These are phyloP conservation scores for Arthrobotrys entomopaga DNA, from an alignment of 2,329 filamentous ascomycete species.

Conservation along the genomic window DNA sequence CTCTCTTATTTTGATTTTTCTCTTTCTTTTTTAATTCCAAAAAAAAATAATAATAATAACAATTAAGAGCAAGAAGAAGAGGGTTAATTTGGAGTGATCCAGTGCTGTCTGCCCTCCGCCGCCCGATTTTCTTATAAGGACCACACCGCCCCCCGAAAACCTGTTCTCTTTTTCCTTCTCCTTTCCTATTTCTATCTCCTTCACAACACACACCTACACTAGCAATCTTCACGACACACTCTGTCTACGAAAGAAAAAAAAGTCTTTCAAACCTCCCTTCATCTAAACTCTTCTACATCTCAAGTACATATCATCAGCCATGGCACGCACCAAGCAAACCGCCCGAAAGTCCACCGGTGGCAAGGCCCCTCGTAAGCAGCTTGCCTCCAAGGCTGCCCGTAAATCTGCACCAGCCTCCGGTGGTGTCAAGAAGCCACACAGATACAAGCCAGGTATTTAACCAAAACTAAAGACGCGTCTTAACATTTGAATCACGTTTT, in stretches of 20 bases:
- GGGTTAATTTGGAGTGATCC: constrained; percentile 35
- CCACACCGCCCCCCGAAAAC: constrained; percentile 58
- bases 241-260: constrained; percentile 12
- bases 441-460: constrained; percentile 78
- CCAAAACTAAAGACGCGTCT: constrained; percentile 69
- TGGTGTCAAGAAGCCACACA: constrained; percentile 88
- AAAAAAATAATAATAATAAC: background rate
- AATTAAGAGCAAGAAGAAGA: too few species aligned
- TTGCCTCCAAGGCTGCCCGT: constrained; percentile 98
- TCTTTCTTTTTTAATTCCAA: background rate
- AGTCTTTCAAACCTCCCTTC: background rate
- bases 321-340: constrained; percentile 64
- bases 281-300: constrained; percentile 19
- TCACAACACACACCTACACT: constrained; percentile 57
- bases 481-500: constrained; percentile 78
- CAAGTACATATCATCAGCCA: constrained; percentile 49
- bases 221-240: constrained; percentile 49
- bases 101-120: constrained; percentile 25
- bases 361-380: constrained; percentile 90
- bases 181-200: constrained; percentile 55
- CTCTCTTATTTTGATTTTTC: constrained; percentile 14
- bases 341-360: constrained; percentile 81
- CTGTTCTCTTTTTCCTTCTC: constrained; percentile 13
- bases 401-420: constrained; percentile 98
- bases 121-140: constrained; percentile 59